Percentiles rank a stretch among this genome's conserved stretches.
These are phyloP conservation scores for Tulasnella sp. DNA, from an alignment of 768 basidiomycete species.

Conservation along the genomic window DNA sequence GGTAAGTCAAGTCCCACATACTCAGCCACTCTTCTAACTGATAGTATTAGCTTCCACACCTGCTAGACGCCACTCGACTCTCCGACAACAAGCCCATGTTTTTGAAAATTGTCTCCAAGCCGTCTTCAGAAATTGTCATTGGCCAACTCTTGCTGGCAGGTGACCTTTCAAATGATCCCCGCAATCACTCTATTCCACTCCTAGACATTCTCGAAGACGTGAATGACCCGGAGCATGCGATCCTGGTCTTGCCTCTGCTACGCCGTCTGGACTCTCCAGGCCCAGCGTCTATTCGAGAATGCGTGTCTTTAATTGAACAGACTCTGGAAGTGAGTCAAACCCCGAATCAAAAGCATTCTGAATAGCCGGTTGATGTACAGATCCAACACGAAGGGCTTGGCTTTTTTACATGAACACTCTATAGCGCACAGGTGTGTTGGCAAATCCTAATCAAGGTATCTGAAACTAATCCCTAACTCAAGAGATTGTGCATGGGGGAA, in stretches of 20 bases:
- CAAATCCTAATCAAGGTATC: neutral
- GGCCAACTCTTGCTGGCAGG: neutral
- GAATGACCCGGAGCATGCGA: neutral
- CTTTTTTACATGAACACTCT: slow-evolving; percentile 7
- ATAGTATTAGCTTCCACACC: neutral
- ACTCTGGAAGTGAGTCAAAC: slow-evolving; percentile 7
- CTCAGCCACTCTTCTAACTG: neutral
- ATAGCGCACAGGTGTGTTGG: slow-evolving; percentile 12
- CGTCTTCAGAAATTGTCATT: slow-evolving; percentile 5
- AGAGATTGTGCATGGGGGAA: slow-evolving; percentile 10
- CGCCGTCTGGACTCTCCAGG: slow-evolving; percentile 2
- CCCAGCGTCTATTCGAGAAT: neutral
- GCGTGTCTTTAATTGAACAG: slow-evolving; percentile 5
- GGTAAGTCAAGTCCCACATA: neutral
- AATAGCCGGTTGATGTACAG: neutral
- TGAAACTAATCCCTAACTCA: neutral
- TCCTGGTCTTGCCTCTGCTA: slow-evolving; percentile 5
- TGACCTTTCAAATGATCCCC: neutral
- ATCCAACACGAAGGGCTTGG: neutral
- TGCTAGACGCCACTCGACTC: neutral
- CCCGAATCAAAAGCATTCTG: neutral
- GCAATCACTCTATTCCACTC: slow-evolving; percentile 8
- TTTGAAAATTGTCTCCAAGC: neutral
- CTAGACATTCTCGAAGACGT: slow-evolving; percentile 3
- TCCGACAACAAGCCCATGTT: neutral